Evolutionary conservation across 2,329 filamentous ascomycete species (phyloP), one percentile per base, ranked within the genome.

Genomic region (Conoideocrella luteorostrata): DNA sequence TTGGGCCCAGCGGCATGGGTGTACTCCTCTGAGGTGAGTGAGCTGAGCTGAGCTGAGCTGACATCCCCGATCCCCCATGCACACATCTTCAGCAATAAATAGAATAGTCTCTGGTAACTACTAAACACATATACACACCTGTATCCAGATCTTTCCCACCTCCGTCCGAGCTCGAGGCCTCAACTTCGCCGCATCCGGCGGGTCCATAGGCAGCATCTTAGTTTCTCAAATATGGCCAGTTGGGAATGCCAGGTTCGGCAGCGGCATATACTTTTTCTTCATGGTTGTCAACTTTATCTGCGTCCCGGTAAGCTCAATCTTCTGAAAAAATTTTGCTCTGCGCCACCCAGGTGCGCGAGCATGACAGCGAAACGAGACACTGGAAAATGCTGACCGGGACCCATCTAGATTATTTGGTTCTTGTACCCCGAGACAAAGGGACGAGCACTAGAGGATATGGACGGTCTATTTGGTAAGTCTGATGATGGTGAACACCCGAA

Each of bases 1-100:
- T 77, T 79, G 34, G 76, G 76, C 0, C 74, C 76, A 0, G 70
- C 74, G 1, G 67, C 74, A 0, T 80, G 76, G 76, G 73, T 80
- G 0, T 80, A 80, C 47, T 72, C 73, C n/a, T 69, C 74, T 0
- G 76, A 80, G 62, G 72, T 75, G 48, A 20, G 58, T 39, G 22
- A 15, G 3, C 17, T 17, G n/a, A n/a, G n/a, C n/a, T n/a, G n/a
- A n/a, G n/a, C n/a, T n/a, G n/a, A n/a, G n/a, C n/a, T n/a, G n/a
- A n/a, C n/a, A n/a, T n/a, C n/a, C n/a, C n/a, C n/a, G n/a, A n/a
- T n/a, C n/a, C n/a, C n/a, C n/a, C n/a, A n/a, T n/a, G n/a, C n/a
- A n/a, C n/a, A n/a, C n/a, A n/a, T n/a, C n/a, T n/a, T n/a, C n/a
- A n/a, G n/a, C n/a, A n/a, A n/a, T n/a, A n/a, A n/a, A n/a, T n/a